Evolutionary conservation across 345 rosid genomes (phyloP), one percentile per base, ranked within the genome.

Genomic region (Eucalyptus brandiana): DNA sequence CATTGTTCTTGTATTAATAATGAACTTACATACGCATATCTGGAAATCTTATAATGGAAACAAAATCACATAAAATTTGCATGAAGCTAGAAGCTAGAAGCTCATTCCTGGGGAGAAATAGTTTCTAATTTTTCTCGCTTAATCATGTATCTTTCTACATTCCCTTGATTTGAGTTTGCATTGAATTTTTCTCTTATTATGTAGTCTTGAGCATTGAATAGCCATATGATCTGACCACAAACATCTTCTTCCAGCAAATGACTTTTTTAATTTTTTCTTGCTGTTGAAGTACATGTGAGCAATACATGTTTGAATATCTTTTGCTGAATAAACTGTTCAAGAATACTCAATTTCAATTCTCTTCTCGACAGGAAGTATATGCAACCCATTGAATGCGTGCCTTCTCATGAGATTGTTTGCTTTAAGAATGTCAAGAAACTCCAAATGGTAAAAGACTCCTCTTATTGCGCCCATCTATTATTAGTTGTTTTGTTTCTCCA

Each of bases 381-480:
- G 98, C 94, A 89, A 93, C 98, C 99, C 26, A 89, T 94, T 92
- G 99, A 98, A 92, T 92, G 94, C 91, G 32, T 90, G 72, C 93
- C 96, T 89, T 94, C 94, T 87, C 95, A 97, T 80, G 99, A 97
- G 92, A 92, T 95, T 87, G 88, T 96, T 90, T 98, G 99, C 94
- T 98, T 96, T 93, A 95, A 94, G 90, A 90, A 93, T 92, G 98
- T 93, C 45, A 93, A 93, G 87, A 93, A 92, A 76, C 99, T 98
- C 93, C 95, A 94, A 91, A 90, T 88, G 90, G 99, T 97, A 93
- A 95, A 76, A 21, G 47, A 76, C 85, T 76, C 85, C 47, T 40
- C 85, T 76, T 76, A 21, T 98, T 89, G 48, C 48, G 2, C 28
- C 45, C 12, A 13, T 40, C 85, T 76, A 76, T 40, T 40, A 40